These are phyloP conservation scores for Fusarium begoniae DNA, from an alignment of 2,329 filamentous ascomycete genomes.

Conservation along the genomic window DNA sequence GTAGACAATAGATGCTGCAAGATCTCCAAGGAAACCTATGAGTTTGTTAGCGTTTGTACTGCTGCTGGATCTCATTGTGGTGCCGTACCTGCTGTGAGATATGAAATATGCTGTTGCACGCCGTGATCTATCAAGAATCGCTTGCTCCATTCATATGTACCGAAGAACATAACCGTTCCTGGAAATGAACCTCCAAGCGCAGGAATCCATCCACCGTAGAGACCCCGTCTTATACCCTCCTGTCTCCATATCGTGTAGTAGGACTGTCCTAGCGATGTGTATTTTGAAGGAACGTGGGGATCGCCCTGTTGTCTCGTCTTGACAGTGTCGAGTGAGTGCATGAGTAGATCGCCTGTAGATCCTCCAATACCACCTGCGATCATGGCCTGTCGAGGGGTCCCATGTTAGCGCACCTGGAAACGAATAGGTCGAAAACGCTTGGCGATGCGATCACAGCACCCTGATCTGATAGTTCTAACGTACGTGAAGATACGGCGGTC, in stretches of 20 bases:
- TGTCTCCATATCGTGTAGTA: constrained; percentile 94
- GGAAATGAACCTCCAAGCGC: constrained; percentile 93
- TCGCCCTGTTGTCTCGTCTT: constrained; percentile 98
- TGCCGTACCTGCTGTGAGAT: constrained; percentile 78
- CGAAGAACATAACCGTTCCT: constrained; percentile 94
- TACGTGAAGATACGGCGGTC: constrained; percentile 57
- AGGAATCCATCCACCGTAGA: constrained; percentile 94
- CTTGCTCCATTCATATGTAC: constrained; percentile 96
- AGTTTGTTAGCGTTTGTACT: background rate
- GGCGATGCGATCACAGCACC: background rate
- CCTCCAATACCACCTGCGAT: constrained; percentile 93
- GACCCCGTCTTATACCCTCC: constrained; percentile 83
- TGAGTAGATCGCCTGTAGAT: constrained; percentile 93
- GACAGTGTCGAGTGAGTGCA: constrained; percentile 98
- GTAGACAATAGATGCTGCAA: constrained; percentile 91
- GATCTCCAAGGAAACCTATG: constrained; percentile 87
- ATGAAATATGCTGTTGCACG: constrained; percentile 82
- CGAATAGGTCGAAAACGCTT: background rate
- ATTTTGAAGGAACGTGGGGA: constrained; percentile 90
- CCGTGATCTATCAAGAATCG: constrained; percentile 85
- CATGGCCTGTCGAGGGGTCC: constrained; percentile 74
- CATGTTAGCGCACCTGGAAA: constrained; percentile 31
- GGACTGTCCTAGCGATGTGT: constrained; percentile 87
- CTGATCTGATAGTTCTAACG: constrained; percentile 28
- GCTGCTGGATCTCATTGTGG: background rate